Evolutionary conservation across 768 basidiomycete genomes (phyloP), one percentile per base, ranked within the genome.

Genomic region (Collybia mongolica): DNA sequence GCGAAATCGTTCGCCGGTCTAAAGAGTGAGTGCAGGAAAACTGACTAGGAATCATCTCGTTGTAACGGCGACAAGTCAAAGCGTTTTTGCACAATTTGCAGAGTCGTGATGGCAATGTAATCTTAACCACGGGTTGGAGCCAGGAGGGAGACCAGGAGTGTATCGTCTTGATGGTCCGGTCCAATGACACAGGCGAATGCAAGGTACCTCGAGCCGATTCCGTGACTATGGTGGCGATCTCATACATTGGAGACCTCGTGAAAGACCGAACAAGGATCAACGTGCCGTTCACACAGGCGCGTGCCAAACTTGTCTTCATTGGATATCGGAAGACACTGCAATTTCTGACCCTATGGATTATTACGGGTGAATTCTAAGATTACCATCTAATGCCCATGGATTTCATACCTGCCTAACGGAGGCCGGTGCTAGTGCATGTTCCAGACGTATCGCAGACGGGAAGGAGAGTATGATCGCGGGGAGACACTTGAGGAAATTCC

Each of bases 211-310:
- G 26, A 23, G 2, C 14, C 9, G 47, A n/a, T n/a, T n/a, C n/a
- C n/a, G n/a, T n/a, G n/a, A n/a, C n/a, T n/a, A n/a, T n/a, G n/a
- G n/a, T n/a, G n/a, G n/a, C n/a, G n/a, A n/a, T n/a, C n/a, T 52
- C 37, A 39, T n/a, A 53, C 96, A 78, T 93, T 22, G 97, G 97
- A 7, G 94, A 98, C 46, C 77, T 99, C 2, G 74, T 98, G 22
- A 92, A 89, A 58, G 97, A 99, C 64, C 98, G 96, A 95, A 78
- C 97, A 32, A 70, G 97, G 28, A 86, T 98, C 77, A 99, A 99
- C 61, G 97, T 99, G 15, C 88, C 93, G 6, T 93, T 98, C 65
- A 98, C 97, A 0, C 86, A 97, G 15, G 96, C 96, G 0, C 83
- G 87, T 48, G 81, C 82, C 28, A 99, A 99, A 70, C 72, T n/a